phyloP scores from a whole-genome alignment of 176 grass and related monocot species.

The Juncus inflexus region DNA sequence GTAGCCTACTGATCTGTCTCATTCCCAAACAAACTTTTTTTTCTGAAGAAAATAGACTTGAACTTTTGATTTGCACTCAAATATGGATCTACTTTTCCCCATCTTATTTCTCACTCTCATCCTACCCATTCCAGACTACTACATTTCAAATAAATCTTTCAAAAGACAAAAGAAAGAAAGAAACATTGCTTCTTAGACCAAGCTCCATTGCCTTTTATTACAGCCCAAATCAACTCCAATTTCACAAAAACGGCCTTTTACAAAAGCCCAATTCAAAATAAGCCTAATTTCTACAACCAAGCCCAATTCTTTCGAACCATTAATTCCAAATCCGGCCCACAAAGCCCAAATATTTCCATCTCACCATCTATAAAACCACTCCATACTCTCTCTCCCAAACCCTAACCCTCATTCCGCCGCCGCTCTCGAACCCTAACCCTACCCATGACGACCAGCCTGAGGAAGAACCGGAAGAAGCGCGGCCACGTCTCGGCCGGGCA shows the following conservation, averaged over 20 bases:
- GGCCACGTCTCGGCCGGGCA: constrained; percentile 81
- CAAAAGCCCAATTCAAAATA: neutral
- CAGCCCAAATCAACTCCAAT: neutral
- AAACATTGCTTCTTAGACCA: too few relatives aligned
- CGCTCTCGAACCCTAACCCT: neutral
- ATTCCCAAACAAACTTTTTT: too few relatives aligned
- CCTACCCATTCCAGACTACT: too few relatives aligned
- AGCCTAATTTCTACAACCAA: neutral
- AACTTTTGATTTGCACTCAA: too few relatives aligned
- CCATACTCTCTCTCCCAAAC: neutral
- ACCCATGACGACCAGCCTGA: constrained; percentile 69
- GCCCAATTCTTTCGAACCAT: neutral
- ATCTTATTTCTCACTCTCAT: too few relatives aligned
- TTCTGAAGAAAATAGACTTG: too few relatives aligned
- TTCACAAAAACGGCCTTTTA: too few relatives aligned
- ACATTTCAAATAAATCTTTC: too few relatives aligned
- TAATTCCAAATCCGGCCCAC: neutral
- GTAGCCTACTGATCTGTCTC: too few relatives aligned
- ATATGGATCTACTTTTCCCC: too few relatives aligned
- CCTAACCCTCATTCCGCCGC: constrained; percentile 32
- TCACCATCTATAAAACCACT: constrained; percentile 9
- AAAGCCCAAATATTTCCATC: neutral
- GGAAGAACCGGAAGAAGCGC: constrained; percentile 86
- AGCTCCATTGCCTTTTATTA: too few relatives aligned
- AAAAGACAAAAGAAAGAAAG: too few relatives aligned